Evolutionary conservation across 139 green algal species (phyloP), one percentile per base, ranked within the genome.

Genomic region (Coelastrella sp.): DNA sequence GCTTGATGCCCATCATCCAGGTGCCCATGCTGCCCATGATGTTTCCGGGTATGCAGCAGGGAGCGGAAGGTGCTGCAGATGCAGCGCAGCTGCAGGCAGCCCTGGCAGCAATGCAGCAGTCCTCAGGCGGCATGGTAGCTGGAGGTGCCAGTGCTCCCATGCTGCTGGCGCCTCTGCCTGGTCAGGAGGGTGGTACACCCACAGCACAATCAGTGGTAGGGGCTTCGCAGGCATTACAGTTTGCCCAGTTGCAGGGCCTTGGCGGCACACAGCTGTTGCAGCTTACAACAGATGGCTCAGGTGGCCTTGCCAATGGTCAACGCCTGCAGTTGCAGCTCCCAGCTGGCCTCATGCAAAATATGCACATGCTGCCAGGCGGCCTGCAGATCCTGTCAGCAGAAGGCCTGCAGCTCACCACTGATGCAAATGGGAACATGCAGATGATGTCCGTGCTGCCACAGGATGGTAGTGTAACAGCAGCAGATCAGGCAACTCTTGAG

Each of bases 301-400:
- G 7, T 81, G 84, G 78, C 10, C 59, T 78, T 15, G 65, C 65
- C 9, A 88, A 88, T 24, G 84, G 84, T 7, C 84, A 88, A 68
- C 84, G 68, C 9, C 8, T 88, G 84, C 66, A 80, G 68, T 68
- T 88, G 66, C 66, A 80, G 49, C 68, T 88, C 20, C 84, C 84
- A 8, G 68, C 80, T 73, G 80, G 80, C 49, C 11, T 86, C 17
- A 7, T 75, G 84, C 56, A 78, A 57, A 59, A 59, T 35, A 88
- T 88, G 84, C 84, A 73, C 17, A 73, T 88, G 68, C 84, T 88
- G 49, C 84, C 84, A n/a, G 84, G 84, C 14, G 84, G 68, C 12
- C 84, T 88, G 68, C 84, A 88, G 84, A 81, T 88, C 61, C 84
- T 88, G 20, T 88, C 84, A 70, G 84, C 84, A 19, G 84, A 87